A percentile compares a stretch with the other conserved stretches of the same genome.
Evolutionary conservation across 345 rosid species (phyloP).

Genomic region (Turnera subulata): DNA sequence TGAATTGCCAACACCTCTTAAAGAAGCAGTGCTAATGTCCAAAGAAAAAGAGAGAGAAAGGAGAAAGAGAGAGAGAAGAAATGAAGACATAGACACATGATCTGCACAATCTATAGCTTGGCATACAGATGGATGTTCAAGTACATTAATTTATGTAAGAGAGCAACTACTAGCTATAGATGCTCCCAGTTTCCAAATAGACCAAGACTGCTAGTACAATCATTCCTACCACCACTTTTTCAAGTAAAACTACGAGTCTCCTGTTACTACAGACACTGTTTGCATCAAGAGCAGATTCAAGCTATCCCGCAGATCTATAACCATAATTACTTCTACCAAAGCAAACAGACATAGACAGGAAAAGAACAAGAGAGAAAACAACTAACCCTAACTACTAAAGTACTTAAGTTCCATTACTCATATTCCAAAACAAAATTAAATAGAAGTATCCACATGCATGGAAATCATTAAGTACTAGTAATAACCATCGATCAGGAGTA

Average conservation of each 20-base stretch:
- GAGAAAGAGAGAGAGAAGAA: neutral
- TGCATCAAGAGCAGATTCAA: slow-evolving; percentile 33
- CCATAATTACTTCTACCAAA: slow-evolving; percentile 5
- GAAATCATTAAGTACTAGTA: neutral
- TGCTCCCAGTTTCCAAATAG: slow-evolving; percentile 22
- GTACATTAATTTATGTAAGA: slow-evolving; percentile 22
- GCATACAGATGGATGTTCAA: slow-evolving; percentile 25
- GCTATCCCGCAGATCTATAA: slow-evolving; percentile 20
- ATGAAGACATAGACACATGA: neutral
- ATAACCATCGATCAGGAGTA: neutral
- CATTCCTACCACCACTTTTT: slow-evolving; percentile 26
- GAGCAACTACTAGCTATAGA: slow-evolving; percentile 15
- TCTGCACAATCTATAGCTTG: slow-evolving; percentile 25
- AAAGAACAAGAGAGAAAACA: neutral
- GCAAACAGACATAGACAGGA: slow-evolving; percentile 9
- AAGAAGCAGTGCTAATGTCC: neutral
- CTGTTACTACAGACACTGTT: slow-evolving; percentile 27
- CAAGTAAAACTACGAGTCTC: slow-evolving; percentile 12
- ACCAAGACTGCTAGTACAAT: slow-evolving; percentile 27
- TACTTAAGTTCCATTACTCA: slow-evolving; percentile 9
- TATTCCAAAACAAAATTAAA: neutral
- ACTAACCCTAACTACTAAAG: slow-evolving; percentile 20
- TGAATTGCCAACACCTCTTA: slow-evolving; percentile 8
- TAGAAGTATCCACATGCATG: neutral
- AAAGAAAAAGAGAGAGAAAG: neutral